A percentile compares a stretch with the other conserved stretches of the same genome.
Evolutionary conservation across 139 green algal species (phyloP).

Genomic region (Micromonas commoda): DNA sequence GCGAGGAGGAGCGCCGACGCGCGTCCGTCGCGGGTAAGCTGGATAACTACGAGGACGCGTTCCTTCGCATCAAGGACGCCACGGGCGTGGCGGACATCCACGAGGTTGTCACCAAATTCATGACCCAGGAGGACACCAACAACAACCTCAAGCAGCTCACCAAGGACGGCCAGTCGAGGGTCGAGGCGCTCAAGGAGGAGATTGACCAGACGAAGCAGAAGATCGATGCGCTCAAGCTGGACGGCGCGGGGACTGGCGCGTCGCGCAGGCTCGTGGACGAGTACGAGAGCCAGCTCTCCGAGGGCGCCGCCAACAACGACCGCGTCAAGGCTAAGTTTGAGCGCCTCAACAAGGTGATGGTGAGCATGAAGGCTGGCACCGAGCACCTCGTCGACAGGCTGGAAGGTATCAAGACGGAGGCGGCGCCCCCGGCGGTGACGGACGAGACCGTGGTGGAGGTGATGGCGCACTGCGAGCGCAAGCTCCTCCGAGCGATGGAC

Average conservation of each 20-base stretch:
- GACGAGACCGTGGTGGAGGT: constrained; percentile 34
- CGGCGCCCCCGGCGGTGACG: constrained; percentile 15
- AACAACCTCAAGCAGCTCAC: constrained; percentile 37
- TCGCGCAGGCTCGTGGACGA: constrained; percentile 34
- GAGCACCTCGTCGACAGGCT: constrained; percentile 39
- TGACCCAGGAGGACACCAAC: constrained; percentile 40
- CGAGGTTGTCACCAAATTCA: constrained; percentile 41
- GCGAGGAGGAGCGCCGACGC: neutral
- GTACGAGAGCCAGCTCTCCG: constrained; percentile 31
- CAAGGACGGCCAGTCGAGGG: constrained; percentile 30
- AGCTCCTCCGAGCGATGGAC: constrained; percentile 11
- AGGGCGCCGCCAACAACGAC: constrained; percentile 17
- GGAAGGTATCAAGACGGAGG: constrained; percentile 30
- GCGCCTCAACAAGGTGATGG: constrained; percentile 22
- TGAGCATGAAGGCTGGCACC: constrained; percentile 38
- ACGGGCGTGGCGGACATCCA: constrained; percentile 36
- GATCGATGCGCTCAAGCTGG: constrained; percentile 40
- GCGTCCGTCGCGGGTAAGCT: constrained; percentile 8
- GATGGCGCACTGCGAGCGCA: constrained; percentile 21
- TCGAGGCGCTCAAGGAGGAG: constrained; percentile 35
- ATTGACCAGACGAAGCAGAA: constrained; percentile 1
- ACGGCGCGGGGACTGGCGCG: neutral
- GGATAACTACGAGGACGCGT: constrained; percentile 40
- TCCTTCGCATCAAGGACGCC: constrained; percentile 43
- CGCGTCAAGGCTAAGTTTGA: constrained; percentile 27